Base-by-base conservation (phyloP, 1,139 yeast species). In the Nadsonia commutata region DNA sequence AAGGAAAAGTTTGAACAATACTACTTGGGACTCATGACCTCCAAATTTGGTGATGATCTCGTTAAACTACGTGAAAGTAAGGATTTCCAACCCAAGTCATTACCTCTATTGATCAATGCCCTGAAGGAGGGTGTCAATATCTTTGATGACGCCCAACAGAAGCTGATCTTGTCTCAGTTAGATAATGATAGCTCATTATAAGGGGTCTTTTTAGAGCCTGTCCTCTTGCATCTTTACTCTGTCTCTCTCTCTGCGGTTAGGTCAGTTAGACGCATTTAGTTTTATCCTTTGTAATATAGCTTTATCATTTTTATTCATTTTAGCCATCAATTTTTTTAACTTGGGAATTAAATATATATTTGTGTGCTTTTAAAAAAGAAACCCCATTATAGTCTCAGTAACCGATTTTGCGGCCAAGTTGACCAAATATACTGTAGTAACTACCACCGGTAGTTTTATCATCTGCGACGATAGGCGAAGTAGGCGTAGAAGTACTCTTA, bases 31-130 rank as follows among this genome's bases (percentile, higher is more conserved):
- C 45, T 63, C 36, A 60, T 61, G 48, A 62, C 68, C 2, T 45
- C 53, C 2, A 57, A 62, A 47, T 64, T 63, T 46, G 66, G 65
- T 22, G 63, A 64, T 31, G 68, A 65, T 37, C 51, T 64, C 18
- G 58, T 60, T 43, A 52, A 53, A 38, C 49, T 65, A 33, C 60
- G 68, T 13, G 54, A 60, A 43, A 57, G 64, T 33, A 57, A 58
- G 23, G 67, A 64, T 38, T 65, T 65, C 46, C 54, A 54, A n/a
- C 53, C 53, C 4, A 56, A 57, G 22, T 57, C 64, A 13, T 51
- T 65, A 41, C 55, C 54, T 17, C 51, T 61, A 42, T 51, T 65
- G 31, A 59, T 64, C 40, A 52, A 56, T 17, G 65, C 66, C 1
- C 54, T 64, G 40, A 65, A 63, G 46, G 56, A 59, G 41, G 68